Conservation (phyloP, 1,284 basidiomycete genomes). For the Ganoderma leucocontextum region DNA sequence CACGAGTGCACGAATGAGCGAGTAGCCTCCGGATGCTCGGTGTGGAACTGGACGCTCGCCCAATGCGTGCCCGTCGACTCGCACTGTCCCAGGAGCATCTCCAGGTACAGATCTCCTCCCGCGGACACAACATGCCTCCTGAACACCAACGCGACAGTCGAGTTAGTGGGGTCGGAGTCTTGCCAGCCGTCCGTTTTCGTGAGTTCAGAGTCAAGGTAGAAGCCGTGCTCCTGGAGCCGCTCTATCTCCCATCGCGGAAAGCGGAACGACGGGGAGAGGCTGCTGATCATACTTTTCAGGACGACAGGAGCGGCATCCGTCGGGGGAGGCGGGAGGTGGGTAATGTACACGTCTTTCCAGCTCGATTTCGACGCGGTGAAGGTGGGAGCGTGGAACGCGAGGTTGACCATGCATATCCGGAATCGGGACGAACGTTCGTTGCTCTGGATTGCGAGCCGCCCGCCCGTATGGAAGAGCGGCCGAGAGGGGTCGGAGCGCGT, state of each 20-base stretch:
- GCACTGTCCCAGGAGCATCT: neutral
- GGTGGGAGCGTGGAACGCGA: neutral
- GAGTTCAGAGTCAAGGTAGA: neutral
- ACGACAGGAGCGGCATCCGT: neutral
- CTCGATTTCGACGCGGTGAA: neutral
- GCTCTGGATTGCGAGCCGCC: neutral
- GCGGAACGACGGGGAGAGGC: constrained; percentile 6
- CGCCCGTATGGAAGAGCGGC: constrained; percentile 6
- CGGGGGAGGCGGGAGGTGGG: constrained; percentile 3
- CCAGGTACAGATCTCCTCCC: neutral
- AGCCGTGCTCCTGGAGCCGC: neutral
- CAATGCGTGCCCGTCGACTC: neutral
- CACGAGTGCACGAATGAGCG: constrained; percentile 2
- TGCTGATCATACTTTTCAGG: neutral
- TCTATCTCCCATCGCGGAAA: neutral
- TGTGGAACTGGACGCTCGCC: neutral
- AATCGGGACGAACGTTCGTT: neutral
- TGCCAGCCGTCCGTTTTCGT: neutral
- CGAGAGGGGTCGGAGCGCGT: constrained; percentile 1
- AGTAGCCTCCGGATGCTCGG: neutral
- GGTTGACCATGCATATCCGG: neutral
- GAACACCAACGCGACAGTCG: neutral
- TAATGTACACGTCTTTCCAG: constrained; percentile 5
- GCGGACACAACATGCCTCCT: neutral
- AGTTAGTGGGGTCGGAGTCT: neutral